phyloP scores from a whole-genome alignment of 192 early-diverging fungal genomes.

The Radiomyces spectabilis region DNA sequence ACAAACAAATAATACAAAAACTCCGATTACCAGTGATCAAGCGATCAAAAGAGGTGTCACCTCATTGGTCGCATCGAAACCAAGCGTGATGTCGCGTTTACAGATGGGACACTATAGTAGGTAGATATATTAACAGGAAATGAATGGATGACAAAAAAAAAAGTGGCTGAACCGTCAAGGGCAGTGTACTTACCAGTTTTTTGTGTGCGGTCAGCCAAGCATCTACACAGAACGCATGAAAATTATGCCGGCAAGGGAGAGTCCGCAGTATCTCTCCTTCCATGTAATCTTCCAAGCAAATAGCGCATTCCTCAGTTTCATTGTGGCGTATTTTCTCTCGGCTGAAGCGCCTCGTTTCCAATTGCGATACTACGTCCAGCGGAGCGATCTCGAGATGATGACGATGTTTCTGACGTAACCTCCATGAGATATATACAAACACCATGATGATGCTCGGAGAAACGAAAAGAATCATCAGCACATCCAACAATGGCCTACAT shows the following conservation, averaged over 20 bases:
- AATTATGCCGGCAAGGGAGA: slow-evolving; percentile 82
- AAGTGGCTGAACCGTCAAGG: too few species aligned
- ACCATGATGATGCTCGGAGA: slow-evolving; percentile 68
- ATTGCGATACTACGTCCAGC: slow-evolving; percentile 55
- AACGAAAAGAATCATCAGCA: slow-evolving; percentile 67
- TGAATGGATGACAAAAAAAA: too few species aligned
- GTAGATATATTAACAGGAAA: too few species aligned
- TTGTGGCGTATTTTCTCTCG: slow-evolving; percentile 51
- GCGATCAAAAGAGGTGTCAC: too few species aligned
- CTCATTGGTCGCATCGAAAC: too few species aligned
- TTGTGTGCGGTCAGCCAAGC: slow-evolving; percentile 82
- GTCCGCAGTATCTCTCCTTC: slow-evolving; percentile 72
- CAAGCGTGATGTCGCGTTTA: too few species aligned
- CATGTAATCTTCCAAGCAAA: slow-evolving; percentile 89
- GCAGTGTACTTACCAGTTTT: slow-evolving; percentile 79
- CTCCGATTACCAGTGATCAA: too few species aligned
- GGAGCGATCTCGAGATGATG: slow-evolving; percentile 67
- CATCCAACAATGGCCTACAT: slow-evolving; percentile 66
- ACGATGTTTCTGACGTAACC: slow-evolving; percentile 58
- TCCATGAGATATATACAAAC: slow-evolving; percentile 60
- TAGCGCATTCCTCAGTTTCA: slow-evolving; percentile 75
- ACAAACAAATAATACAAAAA: too few species aligned
- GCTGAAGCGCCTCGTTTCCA: slow-evolving; percentile 62
- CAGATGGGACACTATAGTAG: too few species aligned
- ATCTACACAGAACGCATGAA: slow-evolving; percentile 83